Evolutionary conservation across 345 rosid genomes (phyloP).

Genomic region (Sisymbrium irio): DNA sequence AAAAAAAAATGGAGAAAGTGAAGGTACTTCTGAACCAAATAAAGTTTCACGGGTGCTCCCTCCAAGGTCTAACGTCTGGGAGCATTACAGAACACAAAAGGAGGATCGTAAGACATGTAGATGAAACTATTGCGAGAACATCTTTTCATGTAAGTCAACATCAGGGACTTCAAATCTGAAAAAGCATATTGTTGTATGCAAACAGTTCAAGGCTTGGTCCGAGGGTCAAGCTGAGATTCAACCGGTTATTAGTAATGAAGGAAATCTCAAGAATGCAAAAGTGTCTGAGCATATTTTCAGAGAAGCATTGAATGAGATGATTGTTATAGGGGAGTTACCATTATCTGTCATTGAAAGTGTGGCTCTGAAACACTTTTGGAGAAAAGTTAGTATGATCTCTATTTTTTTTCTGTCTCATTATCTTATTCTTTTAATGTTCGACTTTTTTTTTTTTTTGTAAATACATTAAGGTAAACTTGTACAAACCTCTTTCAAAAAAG

Average conservation of each 20-base stretch:
- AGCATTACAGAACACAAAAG: too few relatives aligned
- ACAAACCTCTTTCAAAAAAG: neutral
- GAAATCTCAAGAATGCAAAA: neutral
- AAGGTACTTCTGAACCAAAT: neutral
- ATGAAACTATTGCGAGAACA: neutral
- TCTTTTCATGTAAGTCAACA: neutral
- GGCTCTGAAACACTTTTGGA: neutral
- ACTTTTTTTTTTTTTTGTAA: neutral
- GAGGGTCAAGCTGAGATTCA: neutral
- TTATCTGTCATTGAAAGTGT: neutral
- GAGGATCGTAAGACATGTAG: too few relatives aligned
- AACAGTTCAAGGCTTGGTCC: neutral
- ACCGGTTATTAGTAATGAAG: neutral
- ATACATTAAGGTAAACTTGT: neutral
- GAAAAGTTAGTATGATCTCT: neutral
- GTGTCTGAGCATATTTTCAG: neutral
- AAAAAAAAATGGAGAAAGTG: neutral
- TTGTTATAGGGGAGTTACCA: neutral
- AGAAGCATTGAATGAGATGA: neutral
- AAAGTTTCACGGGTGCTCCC: neutral
- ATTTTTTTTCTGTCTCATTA: neutral
- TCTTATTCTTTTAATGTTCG: neutral
- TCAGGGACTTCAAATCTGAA: neutral
- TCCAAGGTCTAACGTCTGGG: neutral
- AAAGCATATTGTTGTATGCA: neutral